Percentiles rank a stretch among this genome's conserved stretches.
phyloP scores from a whole-genome alignment of 1,284 basidiomycete species.

The Albatrellus sp. region DNA sequence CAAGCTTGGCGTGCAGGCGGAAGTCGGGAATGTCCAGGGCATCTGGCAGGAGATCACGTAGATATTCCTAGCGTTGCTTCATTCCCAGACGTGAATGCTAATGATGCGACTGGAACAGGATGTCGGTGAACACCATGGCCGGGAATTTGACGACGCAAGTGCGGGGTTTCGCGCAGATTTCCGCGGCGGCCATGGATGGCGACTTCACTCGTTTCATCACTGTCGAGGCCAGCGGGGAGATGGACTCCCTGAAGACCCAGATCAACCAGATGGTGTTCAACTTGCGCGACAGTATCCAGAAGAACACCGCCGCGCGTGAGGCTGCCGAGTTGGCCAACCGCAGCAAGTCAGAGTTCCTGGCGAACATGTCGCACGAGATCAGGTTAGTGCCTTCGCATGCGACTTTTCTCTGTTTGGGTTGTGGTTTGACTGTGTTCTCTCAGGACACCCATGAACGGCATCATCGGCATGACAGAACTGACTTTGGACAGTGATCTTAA shows the following conservation, averaged over 20 bases:
- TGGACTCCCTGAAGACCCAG: slow-evolving; percentile 99
- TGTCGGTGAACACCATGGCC: slow-evolving; percentile 94
- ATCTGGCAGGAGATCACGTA: slow-evolving; percentile 99
- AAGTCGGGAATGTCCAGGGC: slow-evolving; percentile 93
- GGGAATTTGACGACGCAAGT: slow-evolving; percentile 97
- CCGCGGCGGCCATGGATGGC: slow-evolving; percentile 96
- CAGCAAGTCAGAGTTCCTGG: slow-evolving; percentile 95
- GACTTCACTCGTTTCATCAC: slow-evolving; percentile 99
- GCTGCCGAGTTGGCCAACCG: slow-evolving; percentile 95
- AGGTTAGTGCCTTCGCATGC: slow-evolving; percentile 35
- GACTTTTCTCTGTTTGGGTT: neutral
- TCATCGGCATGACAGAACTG: slow-evolving; percentile 98
- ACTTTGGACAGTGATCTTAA: slow-evolving; percentile 91
- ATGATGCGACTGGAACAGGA: slow-evolving; percentile 21
- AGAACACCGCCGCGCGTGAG: slow-evolving; percentile 96
- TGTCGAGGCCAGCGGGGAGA: slow-evolving; percentile 95
- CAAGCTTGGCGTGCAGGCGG: slow-evolving; percentile 94
- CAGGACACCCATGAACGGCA: slow-evolving; percentile 97
- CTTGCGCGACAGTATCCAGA: slow-evolving; percentile 93
- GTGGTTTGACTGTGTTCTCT: slow-evolving; percentile 8
- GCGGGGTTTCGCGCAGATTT: slow-evolving; percentile 97
- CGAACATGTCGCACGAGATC: slow-evolving; percentile 96
- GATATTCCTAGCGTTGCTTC: slow-evolving; percentile 23
- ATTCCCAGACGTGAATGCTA: neutral
- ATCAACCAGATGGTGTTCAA: slow-evolving; percentile 99